Evolutionary conservation across 2,329 filamentous ascomycete species (phyloP), one percentile per base, ranked within the genome.

Genomic region (Colletotrichum lindemuthianum): DNA sequence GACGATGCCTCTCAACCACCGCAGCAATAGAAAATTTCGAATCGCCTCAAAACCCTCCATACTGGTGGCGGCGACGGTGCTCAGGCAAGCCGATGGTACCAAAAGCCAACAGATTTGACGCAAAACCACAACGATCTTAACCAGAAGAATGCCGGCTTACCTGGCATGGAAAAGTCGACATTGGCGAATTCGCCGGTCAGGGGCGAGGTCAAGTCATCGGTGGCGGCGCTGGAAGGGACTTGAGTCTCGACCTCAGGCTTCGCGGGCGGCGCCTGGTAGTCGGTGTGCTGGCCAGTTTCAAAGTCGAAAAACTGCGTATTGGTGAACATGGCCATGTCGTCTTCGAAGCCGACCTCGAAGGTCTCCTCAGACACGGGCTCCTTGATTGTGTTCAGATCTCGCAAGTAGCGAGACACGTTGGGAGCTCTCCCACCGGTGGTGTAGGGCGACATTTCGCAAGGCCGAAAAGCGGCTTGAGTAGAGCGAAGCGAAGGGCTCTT

Each of bases 351-450:
- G 24, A 24, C 24, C 24, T 24, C 24, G 76, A 89, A 85, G 55
- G 82, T 78, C 58, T 90, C 87, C 66, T 89, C 84, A 56, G 90
- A 83, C 58, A 90, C 86, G 39, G 51, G 40, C 32, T 63, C 59
- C 71, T 88, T 87, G 66, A 90, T 82, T 66, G 88, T 87, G 82
- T 97, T 97, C 72, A 97, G 84, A 70, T 94, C 91, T 72, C 92
- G 90, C 69, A 97, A 85, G 81, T 96, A 97, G 74, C 93, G 90
- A 74, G 93, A 93, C 79, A 97, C 92, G 77, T 97, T 97, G 73
- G 92, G 90, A 71, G 87, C 91, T 74, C 91, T 89, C 67, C 92
- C 90, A 74, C 89, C 90, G 78, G 86, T 89, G 85, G 44, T 60
- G 43, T 88, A 93, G 75, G 83, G 86, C 76, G 92, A 88, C 91